These are phyloP conservation scores for Prunella vulgaris DNA, from an alignment of 257 asterid genomes.

Conservation along the genomic window DNA sequence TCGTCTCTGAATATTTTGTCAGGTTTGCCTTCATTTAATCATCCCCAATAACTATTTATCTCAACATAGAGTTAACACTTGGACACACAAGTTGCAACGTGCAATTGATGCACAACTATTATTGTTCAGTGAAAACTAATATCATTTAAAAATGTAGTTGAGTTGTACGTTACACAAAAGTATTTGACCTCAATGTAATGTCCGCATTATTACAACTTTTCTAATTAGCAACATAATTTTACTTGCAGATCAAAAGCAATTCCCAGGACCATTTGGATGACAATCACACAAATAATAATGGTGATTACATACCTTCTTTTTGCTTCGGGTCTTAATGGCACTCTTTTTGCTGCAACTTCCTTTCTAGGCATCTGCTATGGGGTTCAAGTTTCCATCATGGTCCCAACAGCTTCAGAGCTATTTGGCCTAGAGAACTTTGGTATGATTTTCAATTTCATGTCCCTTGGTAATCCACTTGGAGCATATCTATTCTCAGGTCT, in stretches of 20 bases:
- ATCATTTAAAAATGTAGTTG: too few relatives aligned
- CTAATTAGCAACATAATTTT: not conserved
- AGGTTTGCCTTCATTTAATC: constrained; percentile 34
- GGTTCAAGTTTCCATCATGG: constrained; percentile 52
- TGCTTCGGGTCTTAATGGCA: constrained; percentile 44
- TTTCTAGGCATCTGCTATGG: constrained; percentile 73
- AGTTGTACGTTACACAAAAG: too few relatives aligned
- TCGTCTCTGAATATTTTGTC: constrained; percentile 53
- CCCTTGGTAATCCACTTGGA: constrained; percentile 65
- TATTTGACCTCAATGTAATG: too few relatives aligned
- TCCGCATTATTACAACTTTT: not conserved
- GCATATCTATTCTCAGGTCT: constrained; percentile 67
- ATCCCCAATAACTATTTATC: not conserved
- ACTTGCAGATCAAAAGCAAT: constrained; percentile 48
- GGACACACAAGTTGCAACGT: too few relatives aligned
- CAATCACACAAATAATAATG: constrained; percentile 55
- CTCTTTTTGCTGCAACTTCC: constrained; percentile 48
- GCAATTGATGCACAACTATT: too few relatives aligned
- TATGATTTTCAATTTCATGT: constrained; percentile 51
- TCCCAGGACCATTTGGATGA: constrained; percentile 71
- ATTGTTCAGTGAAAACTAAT: too few relatives aligned
- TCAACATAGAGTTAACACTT: too few relatives aligned
- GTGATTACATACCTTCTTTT: constrained; percentile 49
- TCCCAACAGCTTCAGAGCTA: constrained; percentile 68
- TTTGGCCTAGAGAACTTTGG: constrained; percentile 72